A percentile compares a stretch with the other conserved stretches of the same genome.
Evolutionary conservation across 768 basidiomycete genomes (phyloP).

Genomic region (Trametopsis cervina): DNA sequence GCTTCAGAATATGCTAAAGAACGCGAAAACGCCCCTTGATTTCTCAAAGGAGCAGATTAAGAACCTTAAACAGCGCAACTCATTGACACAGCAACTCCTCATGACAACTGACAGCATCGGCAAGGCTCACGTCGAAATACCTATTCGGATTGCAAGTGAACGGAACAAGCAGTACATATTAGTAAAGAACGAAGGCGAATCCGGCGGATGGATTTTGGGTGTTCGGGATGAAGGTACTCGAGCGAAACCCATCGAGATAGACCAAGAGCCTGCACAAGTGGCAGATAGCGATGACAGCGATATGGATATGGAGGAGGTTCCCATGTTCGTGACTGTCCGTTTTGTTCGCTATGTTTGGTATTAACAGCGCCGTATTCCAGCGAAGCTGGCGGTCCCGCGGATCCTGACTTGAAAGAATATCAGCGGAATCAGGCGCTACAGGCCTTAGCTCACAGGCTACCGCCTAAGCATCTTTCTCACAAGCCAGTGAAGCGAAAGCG

Average conservation of each 20-base stretch:
- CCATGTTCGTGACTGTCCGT: constrained; percentile 52
- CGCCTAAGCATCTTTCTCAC: constrained; percentile 30
- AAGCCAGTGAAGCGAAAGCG: constrained; percentile 30
- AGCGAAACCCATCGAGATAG: constrained; percentile 82
- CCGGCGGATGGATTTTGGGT: constrained; percentile 93
- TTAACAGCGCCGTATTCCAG: constrained; percentile 1
- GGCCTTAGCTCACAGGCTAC: constrained; percentile 45
- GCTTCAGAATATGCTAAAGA: constrained; percentile 82
- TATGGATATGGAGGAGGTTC: constrained; percentile 77
- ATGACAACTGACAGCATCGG: constrained; percentile 91
- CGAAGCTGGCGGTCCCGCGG: constrained; percentile 24
- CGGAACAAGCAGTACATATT: constrained; percentile 93
- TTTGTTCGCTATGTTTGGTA: too few species aligned
- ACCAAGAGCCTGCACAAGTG: constrained; percentile 32
- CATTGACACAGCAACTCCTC: constrained; percentile 88
- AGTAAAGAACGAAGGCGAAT: constrained; percentile 81
- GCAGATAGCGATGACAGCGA: constrained; percentile 35
- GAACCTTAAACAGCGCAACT: constrained; percentile 82
- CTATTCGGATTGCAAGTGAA: constrained; percentile 91
- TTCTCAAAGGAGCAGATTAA: constrained; percentile 96
- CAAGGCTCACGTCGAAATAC: constrained; percentile 83
- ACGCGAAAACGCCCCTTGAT: constrained; percentile 78
- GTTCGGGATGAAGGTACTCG: constrained; percentile 82
- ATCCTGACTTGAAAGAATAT: constrained; percentile 59
- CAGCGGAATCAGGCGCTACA: constrained; percentile 55